Base-by-base conservation (phyloP, 1,284 basidiomycete genomes). In the Moniliella sp. region DNA sequence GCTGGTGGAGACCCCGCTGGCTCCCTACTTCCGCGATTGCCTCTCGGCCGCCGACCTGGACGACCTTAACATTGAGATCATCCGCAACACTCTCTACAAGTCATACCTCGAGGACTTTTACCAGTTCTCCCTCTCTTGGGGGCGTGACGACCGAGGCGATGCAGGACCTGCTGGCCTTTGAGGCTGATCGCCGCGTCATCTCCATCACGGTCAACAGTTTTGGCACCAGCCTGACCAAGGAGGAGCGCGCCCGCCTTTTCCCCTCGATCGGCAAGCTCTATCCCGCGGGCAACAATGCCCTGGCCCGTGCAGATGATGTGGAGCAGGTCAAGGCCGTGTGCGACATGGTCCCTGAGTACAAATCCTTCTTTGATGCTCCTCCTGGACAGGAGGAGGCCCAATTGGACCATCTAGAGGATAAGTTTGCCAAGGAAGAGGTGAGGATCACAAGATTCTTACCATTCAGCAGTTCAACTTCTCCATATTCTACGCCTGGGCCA, bases 161-260 rank as follows among this genome's bases (percentile, higher is more conserved):
- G 86, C 70, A 75, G 37, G 69, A 68, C 26, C 79, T 93, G 46
- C 74, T 99, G 33, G 69, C 77, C 5, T 99, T 97, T 56, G 91
- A 99, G 67, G 91, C 91, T 16, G 88, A 99, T 64, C 72, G 88
- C 23, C 74, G 91, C 32, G 79, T 83, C 2, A 77, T 97, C 62
- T 97, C 94, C 66, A 94, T 97, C 63, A 93, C 91, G 19, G 82
- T 99, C 69, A 99, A 99, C 69, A 94, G 86, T 15, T 91, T 97
- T 62, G 78, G 78, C 44, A 94, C 91, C 8, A 80, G 82, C 52
- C 71, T 99, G 36, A 70, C 76, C 27, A 99, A 97, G 62, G 88
- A 97, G 57, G 78, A 84, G 53, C 78, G 91, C 19, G 83, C 84
- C n/a, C 75, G 76, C 45, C 72, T 99, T 27, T 97, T 91, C 70